A percentile compares a stretch with the other conserved stretches of the same genome.
Evolutionary conservation across 768 basidiomycete species (phyloP).

Genomic region (Gymnopilus junonius): DNA sequence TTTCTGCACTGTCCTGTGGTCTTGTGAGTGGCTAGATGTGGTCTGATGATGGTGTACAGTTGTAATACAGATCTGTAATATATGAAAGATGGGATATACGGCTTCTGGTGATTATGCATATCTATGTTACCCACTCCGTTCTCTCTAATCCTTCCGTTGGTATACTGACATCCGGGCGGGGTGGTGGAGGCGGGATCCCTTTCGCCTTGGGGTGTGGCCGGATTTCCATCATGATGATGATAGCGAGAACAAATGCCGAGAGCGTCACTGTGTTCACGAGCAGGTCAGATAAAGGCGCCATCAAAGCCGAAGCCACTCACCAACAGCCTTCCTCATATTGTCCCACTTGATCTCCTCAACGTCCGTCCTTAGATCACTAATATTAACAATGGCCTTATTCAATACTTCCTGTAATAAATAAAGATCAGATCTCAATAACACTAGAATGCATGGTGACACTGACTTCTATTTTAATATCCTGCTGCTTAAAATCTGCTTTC

Average conservation of each 20-base stretch:
- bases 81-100: constrained; percentile 35
- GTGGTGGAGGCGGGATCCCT: constrained; percentile 28
- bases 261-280: constrained; percentile 53
- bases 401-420: constrained; percentile 59
- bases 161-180: constrained; percentile 30
- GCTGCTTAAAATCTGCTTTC: constrained; percentile 79
- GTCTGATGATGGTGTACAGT: constrained; percentile 33
- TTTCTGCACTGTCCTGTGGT: background rate
- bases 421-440: background rate
- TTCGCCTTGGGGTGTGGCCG: constrained; percentile 42
- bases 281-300: constrained; percentile 3
- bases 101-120: constrained; percentile 8
- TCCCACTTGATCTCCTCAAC: constrained; percentile 90
- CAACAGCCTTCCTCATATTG: constrained; percentile 83
- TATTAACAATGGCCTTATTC: constrained; percentile 71
- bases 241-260: constrained; percentile 66
- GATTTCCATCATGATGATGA: constrained; percentile 74
- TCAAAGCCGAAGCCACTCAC: constrained; percentile 44
- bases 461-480: constrained; percentile 87
- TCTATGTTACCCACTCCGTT: constrained; percentile 37
- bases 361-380: constrained; percentile 79
- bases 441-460: constrained; percentile 16
- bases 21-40: constrained; percentile 17
- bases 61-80: constrained; percentile 41
- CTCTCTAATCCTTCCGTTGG: constrained; percentile 38